A percentile compares a stretch with the other conserved stretches of the same genome.
phyloP scores from a whole-genome alignment of 1,139 yeast genomes.

The Zygotorulaspora mrakii region DNA sequence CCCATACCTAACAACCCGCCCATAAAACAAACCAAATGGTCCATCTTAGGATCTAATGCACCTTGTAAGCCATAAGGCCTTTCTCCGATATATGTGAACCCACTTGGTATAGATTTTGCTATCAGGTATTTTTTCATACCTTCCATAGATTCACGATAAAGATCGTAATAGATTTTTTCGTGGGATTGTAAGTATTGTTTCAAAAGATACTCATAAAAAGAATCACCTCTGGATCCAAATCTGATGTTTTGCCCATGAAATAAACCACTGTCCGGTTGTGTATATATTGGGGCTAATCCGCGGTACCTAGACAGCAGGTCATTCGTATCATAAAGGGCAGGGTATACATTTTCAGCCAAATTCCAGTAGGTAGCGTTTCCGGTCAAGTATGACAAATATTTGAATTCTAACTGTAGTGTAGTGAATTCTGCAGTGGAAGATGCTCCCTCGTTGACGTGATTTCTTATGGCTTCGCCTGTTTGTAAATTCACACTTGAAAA shows the following conservation, averaged over 20 bases:
- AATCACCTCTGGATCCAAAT: slow-evolving; percentile 88
- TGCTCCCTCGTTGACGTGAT: slow-evolving; percentile 66
- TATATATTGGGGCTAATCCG: slow-evolving; percentile 80
- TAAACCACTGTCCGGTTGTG: slow-evolving; percentile 69
- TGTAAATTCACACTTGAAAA: slow-evolving; percentile 72
- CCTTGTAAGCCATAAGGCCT: slow-evolving; percentile 63
- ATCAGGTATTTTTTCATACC: slow-evolving; percentile 70
- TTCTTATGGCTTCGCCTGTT: slow-evolving; percentile 56
- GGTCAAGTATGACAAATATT: slow-evolving; percentile 73
- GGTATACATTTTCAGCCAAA: slow-evolving; percentile 68
- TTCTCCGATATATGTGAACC: slow-evolving; percentile 73
- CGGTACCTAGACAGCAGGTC: slow-evolving; percentile 38
- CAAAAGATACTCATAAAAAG: slow-evolving; percentile 84
- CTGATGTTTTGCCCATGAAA: slow-evolving; percentile 65
- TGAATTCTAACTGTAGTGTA: slow-evolving; percentile 83
- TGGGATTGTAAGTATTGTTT: slow-evolving; percentile 83
- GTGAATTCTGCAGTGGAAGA: slow-evolving; percentile 89
- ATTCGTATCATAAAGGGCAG: slow-evolving; percentile 48
- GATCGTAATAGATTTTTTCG: slow-evolving; percentile 55
- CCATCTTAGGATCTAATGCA: slow-evolving; percentile 74
- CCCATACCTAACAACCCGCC: slow-evolving; percentile 90
- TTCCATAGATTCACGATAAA: slow-evolving; percentile 73
- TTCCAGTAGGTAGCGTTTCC: slow-evolving; percentile 80
- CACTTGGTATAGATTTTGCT: slow-evolving; percentile 57
- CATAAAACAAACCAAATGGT: slow-evolving; percentile 87